Conservation (phyloP, 768 basidiomycete genomes). For the Leccinum arenicola region DNA sequence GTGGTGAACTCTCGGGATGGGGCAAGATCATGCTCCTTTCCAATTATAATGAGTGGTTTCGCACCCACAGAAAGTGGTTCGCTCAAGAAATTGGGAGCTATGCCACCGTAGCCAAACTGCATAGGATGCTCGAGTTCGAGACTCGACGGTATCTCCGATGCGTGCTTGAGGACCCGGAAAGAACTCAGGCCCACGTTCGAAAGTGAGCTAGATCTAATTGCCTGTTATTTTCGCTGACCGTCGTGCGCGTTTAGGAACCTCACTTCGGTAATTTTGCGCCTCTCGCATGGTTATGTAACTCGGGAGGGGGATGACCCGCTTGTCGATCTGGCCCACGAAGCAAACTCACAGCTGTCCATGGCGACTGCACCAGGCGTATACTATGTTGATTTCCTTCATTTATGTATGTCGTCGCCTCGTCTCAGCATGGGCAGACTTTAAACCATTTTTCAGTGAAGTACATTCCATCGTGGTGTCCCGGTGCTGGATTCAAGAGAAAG, state of each 20-base stretch:
- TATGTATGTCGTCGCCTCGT: slow-evolving; percentile 5
- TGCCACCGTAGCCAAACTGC: slow-evolving; percentile 8
- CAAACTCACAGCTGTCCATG: slow-evolving; percentile 23
- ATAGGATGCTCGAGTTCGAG: slow-evolving; percentile 19
- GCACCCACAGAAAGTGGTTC: slow-evolving; percentile 17
- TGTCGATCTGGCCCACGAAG: slow-evolving; percentile 27
- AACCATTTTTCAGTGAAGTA: slow-evolving; percentile 20
- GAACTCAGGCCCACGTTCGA: background rate
- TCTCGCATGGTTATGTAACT: slow-evolving; percentile 41
- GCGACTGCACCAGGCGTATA: slow-evolving; percentile 2
- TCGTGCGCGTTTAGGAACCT: background rate
- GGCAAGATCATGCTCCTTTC: slow-evolving; percentile 18
- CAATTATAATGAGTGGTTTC: slow-evolving; percentile 15
- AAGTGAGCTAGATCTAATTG: background rate
- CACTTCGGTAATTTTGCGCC: slow-evolving; percentile 31
- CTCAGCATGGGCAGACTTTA: background rate
- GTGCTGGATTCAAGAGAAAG: slow-evolving; percentile 17
- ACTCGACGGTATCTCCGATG: slow-evolving; percentile 12
- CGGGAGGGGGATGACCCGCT: slow-evolving; percentile 36
- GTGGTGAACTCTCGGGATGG: slow-evolving; percentile 22
- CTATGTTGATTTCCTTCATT: slow-evolving; percentile 19
- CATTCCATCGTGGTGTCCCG: slow-evolving; percentile 22
- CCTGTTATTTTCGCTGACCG: background rate
- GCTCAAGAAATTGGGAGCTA: slow-evolving; percentile 16
- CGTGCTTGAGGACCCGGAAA: slow-evolving; percentile 9